Base-by-base conservation (phyloP, 2,329 filamentous ascomycete species). In the Botrytis byssoidea region DNA sequence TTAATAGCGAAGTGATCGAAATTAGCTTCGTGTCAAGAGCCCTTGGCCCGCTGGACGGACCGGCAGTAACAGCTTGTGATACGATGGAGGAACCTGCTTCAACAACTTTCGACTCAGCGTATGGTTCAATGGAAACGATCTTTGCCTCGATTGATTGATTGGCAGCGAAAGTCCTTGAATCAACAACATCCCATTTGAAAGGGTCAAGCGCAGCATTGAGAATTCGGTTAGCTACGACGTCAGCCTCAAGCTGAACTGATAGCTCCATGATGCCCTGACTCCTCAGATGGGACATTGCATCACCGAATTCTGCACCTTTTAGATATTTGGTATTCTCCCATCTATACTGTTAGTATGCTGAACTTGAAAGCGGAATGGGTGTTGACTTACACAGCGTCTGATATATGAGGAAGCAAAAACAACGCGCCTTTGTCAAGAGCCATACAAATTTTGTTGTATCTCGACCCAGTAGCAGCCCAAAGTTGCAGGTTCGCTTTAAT, bases 371-470 rank as follows among this genome's bases (percentile, higher is more conserved):
- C 5, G 35, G 35, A 35, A 35, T 35, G 35, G 35, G 7, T 35
- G 5, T 69, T 8, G 12, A 29, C 66, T 57, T 69, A 59, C 51
- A 59, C 20, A 29, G 29, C 51, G 20, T 69, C 46, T 42, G 51
- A 22, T 69, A 69, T 42, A 25, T 69, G 66, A 18, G 66, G n/a
- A 29, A 69, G 20, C 66, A 55, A 42, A 20, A 69, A 69, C 25
- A 69, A 20, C 4, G 48, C 66, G 10, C 48, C 48, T 57, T 69
- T 69, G 8, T 32, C 48, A 16, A 69, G 66, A 59, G 25, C 22
- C 9, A 12, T 20, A 20, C 66, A 51, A n/a, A 59, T 69, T 37
- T 29, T 69, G 42, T 69, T 7, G 22, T 59, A 69, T 25, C 48
- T 59, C 7, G 48, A 18, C 25, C 46, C 66, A 7, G 25, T 48